Evolutionary conservation across 306 rosid genomes (phyloP).

Genomic region (Purshia tridentata): DNA sequence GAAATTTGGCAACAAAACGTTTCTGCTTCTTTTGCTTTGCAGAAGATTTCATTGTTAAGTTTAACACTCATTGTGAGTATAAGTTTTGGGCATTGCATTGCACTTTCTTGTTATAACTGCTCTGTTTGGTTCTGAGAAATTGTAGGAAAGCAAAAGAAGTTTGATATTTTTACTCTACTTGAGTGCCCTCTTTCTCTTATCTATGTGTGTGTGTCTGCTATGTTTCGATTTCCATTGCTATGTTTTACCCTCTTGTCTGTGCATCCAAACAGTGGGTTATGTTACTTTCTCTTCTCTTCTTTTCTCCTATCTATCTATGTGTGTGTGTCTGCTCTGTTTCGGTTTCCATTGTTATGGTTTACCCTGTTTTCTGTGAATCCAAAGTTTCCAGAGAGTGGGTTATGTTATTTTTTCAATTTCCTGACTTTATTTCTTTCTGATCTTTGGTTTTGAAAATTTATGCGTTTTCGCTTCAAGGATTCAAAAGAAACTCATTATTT

Average conservation of each 20-base stretch:
- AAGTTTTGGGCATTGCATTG: not conserved
- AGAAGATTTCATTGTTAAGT: not conserved
- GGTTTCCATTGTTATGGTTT: not conserved
- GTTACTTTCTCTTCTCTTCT: not conserved
- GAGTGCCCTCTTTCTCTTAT: not conserved
- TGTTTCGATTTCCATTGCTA: not conserved
- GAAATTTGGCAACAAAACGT: not conserved
- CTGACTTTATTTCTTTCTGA: not conserved
- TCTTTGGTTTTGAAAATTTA: not conserved
- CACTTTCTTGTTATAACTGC: not conserved
- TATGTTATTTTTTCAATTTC: not conserved
- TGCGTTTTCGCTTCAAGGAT: not conserved
- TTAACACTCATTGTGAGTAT: not conserved
- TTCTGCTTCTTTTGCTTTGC: not conserved
- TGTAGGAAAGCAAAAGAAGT: not conserved
- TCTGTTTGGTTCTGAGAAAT: conserved; percentile 13
- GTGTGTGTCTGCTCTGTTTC: not conserved
- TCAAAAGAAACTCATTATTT: not conserved
- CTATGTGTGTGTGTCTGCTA: not conserved
- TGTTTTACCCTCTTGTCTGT: not conserved
- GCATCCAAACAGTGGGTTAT: not conserved
- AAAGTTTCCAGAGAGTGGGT: not conserved
- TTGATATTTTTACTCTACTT: not conserved
- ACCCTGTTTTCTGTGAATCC: not conserved
- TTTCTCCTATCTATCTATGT: too few relatives aligned